Conservation (phyloP, 1,139 yeast species). For the Zygosaccharomyces sapae region DNA sequence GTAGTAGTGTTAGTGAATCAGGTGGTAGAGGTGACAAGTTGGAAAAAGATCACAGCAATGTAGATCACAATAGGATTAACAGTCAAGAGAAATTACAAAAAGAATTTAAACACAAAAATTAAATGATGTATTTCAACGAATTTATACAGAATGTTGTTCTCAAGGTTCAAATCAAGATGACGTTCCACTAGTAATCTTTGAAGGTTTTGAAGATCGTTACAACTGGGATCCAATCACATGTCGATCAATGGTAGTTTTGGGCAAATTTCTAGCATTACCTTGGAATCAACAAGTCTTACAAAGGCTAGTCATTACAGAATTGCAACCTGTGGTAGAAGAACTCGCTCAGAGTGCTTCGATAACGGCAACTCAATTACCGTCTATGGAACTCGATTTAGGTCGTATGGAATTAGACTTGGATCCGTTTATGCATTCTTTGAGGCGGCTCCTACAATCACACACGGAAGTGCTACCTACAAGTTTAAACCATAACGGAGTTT, state of each 20-base stretch:
- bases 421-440: conserved; percentile 7
- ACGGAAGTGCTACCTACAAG: conserved; percentile 8
- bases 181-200: conserved; percentile 22
- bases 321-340: conserved; percentile 9
- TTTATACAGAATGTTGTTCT: conserved; percentile 10
- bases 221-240: conserved; percentile 22
- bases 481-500: conserved; percentile 9
- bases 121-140: conserved; percentile 12
- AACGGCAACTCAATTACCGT: conserved; percentile 10
- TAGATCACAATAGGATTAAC: conserved; percentile 6
- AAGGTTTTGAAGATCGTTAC: conserved; percentile 24
- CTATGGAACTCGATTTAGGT: conserved; percentile 10
- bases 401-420: conserved; percentile 10
- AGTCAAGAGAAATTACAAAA: conserved; percentile 13
- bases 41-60: conserved; percentile 1
- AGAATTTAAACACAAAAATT: conserved; percentile 13
- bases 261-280: conserved; percentile 21
- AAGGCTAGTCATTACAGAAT: conserved; percentile 9
- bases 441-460: conserved; percentile 8
- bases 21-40: conserved; percentile 4
- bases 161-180: background rate
- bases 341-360: conserved; percentile 14
- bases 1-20: background rate
- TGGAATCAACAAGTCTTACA: conserved; percentile 23
- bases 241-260: conserved; percentile 13